A percentile compares a stretch with the other conserved stretches of the same genome.
Conservation (phyloP, 2,329 filamentous ascomycete species). For the Sporothrix sp. region DNA sequence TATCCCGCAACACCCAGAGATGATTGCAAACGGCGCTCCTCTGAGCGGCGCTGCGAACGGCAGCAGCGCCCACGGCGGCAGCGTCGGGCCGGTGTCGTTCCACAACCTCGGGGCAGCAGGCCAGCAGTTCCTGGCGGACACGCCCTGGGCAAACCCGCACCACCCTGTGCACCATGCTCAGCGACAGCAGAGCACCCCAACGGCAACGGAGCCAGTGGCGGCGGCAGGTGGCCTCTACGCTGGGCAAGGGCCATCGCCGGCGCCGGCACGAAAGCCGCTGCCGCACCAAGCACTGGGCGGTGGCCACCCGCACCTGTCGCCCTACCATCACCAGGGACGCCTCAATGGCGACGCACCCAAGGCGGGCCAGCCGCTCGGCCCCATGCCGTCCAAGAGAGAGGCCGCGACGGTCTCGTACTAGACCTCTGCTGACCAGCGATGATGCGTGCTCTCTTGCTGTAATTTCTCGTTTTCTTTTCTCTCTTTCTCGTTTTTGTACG, state of each 20-base stretch:
- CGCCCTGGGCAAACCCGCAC: constrained; percentile 86
- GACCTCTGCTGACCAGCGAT: background rate
- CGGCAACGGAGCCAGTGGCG: background rate
- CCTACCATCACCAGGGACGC: background rate
- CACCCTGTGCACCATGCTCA: constrained; percentile 43
- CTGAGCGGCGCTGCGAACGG: background rate
- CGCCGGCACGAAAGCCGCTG: constrained; percentile 1
- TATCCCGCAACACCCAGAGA: constrained; percentile 15
- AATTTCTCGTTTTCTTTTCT: background rate
- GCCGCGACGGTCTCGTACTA: constrained; percentile 3
- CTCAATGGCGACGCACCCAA: background rate
- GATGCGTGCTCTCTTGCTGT: background rate
- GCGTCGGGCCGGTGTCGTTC: constrained; percentile 28
- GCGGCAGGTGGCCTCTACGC: background rate
- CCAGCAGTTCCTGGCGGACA: constrained; percentile 81
- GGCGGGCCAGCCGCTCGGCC: background rate
- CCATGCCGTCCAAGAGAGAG: constrained; percentile 8
- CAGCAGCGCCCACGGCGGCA: background rate
- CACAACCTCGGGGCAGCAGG: constrained; percentile 54
- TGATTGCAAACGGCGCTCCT: background rate
- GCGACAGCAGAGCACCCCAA: constrained; percentile 10
- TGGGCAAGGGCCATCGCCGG: background rate
- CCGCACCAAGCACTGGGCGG: background rate
- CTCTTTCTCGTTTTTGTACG: background rate
- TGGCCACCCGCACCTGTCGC: background rate